Conservation (phyloP, 768 basidiomycete species). For the Rhizopogon vinicolor region DNA sequence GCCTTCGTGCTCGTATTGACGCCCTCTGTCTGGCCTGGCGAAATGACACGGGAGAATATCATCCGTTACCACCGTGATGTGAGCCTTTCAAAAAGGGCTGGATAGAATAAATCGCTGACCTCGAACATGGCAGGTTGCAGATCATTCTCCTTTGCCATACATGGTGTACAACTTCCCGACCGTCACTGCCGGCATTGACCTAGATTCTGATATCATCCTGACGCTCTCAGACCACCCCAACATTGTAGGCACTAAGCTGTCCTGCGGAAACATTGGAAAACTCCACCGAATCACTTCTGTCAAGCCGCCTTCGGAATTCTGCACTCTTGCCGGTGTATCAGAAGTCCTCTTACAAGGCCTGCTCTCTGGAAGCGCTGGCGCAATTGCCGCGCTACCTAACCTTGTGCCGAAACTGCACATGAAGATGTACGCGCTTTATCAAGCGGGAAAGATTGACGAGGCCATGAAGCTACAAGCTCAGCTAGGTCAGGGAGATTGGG, state of each 20-base stretch:
- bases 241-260: constrained; percentile 82
- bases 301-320: constrained; percentile 49
- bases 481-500: constrained; percentile 66
- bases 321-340: constrained; percentile 72
- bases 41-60: constrained; percentile 61
- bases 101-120: background rate
- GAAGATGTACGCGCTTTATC: constrained; percentile 42
- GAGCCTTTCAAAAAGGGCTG: constrained; percentile 5
- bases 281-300: constrained; percentile 67
- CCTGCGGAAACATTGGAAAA: constrained; percentile 83
- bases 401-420: constrained; percentile 56
- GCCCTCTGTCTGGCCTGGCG: constrained; percentile 64
- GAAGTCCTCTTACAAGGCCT: constrained; percentile 66
- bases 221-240: constrained; percentile 73
- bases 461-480: constrained; percentile 58
- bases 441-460: constrained; percentile 50
- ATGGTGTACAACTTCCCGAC: constrained; percentile 87
- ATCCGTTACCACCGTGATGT: constrained; percentile 65
- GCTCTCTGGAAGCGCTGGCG: constrained; percentile 56
- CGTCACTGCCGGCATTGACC: constrained; percentile 77
- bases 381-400: constrained; percentile 63
- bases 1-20: constrained; percentile 73
- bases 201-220: constrained; percentile 75
- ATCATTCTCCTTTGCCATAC: constrained; percentile 61
- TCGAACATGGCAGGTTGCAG: constrained; percentile 49